These are phyloP conservation scores for Fusarium papillatum DNA, from an alignment of 2,329 filamentous ascomycete species.

Conservation along the genomic window DNA sequence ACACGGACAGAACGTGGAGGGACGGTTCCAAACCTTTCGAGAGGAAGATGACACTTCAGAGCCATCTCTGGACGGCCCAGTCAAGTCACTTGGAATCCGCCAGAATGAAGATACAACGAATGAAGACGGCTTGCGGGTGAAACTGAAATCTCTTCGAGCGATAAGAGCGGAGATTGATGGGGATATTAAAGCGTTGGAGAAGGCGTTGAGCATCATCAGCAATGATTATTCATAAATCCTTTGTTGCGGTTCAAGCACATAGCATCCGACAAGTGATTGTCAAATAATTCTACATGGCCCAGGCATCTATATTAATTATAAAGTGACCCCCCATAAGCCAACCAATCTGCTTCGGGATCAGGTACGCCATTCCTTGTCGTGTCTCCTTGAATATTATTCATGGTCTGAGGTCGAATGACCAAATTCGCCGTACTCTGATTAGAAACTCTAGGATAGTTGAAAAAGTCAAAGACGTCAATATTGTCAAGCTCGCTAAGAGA, in stretches of 20 bases:
- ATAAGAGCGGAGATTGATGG: neutral
- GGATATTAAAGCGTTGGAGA: neutral
- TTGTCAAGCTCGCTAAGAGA: conserved; percentile 57
- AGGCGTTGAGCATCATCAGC: neutral
- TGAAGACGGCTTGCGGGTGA: neutral
- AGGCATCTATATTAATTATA: neutral
- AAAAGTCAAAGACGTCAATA: conserved; percentile 61
- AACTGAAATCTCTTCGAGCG: neutral
- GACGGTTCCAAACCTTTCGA: neutral
- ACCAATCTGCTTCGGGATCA: conserved; percentile 34
- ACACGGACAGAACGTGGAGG: neutral
- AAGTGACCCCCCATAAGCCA: conserved; percentile 27
- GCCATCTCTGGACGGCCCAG: neutral
- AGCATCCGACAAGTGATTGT: neutral
- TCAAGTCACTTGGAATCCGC: neutral
- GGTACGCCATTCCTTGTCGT: conserved; percentile 22
- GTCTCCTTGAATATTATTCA: neutral
- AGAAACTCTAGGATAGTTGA: conserved; percentile 55
- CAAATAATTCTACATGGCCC: neutral
- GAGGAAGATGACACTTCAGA: neutral
- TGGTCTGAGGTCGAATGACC: conserved; percentile 11
- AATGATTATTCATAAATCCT: neutral
- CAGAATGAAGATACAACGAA: neutral
- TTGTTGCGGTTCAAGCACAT: neutral
- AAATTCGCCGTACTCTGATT: conserved; percentile 29